Evolutionary conservation across 169 alveolate species (phyloP).

Genomic region (Plasmodium vivax): DNA sequence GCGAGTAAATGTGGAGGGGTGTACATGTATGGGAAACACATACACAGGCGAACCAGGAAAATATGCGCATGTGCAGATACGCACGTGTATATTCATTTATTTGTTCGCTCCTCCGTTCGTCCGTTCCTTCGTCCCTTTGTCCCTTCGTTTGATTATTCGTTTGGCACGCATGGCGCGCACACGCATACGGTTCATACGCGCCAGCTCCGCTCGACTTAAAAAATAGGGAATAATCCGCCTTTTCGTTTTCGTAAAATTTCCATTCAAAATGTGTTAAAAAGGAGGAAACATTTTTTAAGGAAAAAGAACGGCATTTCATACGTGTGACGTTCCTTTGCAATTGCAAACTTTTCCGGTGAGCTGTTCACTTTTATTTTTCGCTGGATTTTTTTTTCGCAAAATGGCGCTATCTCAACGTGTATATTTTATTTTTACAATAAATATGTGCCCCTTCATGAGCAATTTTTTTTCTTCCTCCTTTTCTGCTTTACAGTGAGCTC

Average conservation of each 20-base stretch:
- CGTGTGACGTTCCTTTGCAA: not conserved
- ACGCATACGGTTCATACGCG: not conserved
- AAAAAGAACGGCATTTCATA: not conserved
- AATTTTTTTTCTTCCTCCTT: not conserved
- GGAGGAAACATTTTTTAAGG: not conserved
- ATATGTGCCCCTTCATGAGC: not conserved
- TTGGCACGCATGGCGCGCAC: not conserved
- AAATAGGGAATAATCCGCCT: not conserved
- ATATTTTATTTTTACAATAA: not conserved
- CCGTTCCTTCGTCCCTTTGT: not conserved
- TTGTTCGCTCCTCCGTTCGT: not conserved
- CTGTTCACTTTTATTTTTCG: not conserved
- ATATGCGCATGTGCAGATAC: not conserved
- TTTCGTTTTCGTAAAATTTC: not conserved
- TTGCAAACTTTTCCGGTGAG: not conserved
- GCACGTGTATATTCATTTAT: constrained; percentile 2
- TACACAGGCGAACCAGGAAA: not conserved
- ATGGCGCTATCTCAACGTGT: not conserved
- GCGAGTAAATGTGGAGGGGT: not conserved
- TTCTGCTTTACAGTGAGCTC: not conserved
- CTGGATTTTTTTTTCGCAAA: not conserved
- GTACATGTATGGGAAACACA: not conserved
- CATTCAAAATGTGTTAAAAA: not conserved
- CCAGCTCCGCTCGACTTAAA: not conserved
- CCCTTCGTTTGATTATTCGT: not conserved